These are phyloP conservation scores for Benincasa hispida DNA, from an alignment of 306 rosid species.

Conservation along the genomic window DNA sequence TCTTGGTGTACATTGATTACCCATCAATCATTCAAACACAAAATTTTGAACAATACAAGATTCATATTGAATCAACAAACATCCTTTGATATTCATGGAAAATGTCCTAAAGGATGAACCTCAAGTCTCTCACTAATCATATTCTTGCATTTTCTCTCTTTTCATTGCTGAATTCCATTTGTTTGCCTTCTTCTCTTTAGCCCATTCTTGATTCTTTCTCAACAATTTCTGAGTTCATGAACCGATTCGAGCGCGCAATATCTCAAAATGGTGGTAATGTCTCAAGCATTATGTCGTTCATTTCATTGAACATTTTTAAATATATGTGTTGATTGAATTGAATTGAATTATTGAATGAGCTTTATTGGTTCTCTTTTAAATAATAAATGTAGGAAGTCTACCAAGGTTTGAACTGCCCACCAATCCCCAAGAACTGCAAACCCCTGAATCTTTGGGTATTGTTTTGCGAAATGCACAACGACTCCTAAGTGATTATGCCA, in stretches of 20 bases:
- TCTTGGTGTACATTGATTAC: not conserved
- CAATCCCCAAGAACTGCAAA: conserved; percentile 61
- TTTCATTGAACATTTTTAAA: too few relatives aligned
- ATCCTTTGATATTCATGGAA: conserved; percentile 63
- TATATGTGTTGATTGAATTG: too few relatives aligned
- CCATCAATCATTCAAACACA: too few relatives aligned
- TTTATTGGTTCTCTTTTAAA: conserved; percentile 15
- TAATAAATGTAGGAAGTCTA: conserved; percentile 24
- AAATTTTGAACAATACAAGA: too few relatives aligned
- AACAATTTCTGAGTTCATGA: conserved; percentile 67
- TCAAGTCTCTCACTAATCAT: conserved; percentile 68
- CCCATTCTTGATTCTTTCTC: not conserved
- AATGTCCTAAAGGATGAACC: conserved; percentile 74
- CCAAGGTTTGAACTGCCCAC: conserved; percentile 54
- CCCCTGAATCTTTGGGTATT: conserved; percentile 60
- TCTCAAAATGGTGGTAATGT: conserved; percentile 48
- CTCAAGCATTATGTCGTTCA: not conserved
- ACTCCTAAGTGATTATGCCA: conserved; percentile 60
- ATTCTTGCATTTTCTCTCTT: conserved; percentile 25
- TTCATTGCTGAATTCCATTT: not conserved
- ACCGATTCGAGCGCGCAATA: conserved; percentile 64
- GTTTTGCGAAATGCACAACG: conserved; percentile 62
- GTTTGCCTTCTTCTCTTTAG: not conserved
- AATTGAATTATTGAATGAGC: not conserved
- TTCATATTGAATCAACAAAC: conserved; percentile 45